Base-by-base conservation (phyloP, 495 filamentous ascomycete genomes). In the Thermothielavioides terrestris region DNA sequence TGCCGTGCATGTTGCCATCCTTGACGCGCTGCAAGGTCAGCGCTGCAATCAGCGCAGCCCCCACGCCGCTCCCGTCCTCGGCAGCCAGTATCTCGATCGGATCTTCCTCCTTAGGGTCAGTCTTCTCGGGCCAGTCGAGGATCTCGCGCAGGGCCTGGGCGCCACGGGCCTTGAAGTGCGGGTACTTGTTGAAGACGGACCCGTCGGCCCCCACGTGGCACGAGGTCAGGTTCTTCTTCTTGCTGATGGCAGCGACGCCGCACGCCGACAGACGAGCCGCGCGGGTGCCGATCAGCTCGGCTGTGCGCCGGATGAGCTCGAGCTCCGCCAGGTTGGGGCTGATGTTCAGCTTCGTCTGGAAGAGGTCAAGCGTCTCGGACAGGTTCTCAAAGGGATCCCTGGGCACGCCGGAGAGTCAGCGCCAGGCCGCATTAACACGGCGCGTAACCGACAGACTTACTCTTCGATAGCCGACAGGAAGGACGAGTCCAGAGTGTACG, bases 111-210 rank as follows among this genome's bases (percentile, higher is more conserved):
- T 60, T 77, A 4, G 65, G 53, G 52, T 61, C 71, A 43, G 72
- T 74, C 70, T 77, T 79, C 42, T 78, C 78, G 3, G 81, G 75
- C 92, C 91, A 96, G 68, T 92, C 89, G 11, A 97, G 77, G 58
- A 96, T 95, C 74, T 97, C 90, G 17, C 89, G 82, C 18, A 97
- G 80, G 18, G 91, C 91, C 57, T 81, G 75, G 4, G 91, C 91
- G 47, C 89, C 89, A 42, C 91, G 85, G 14, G 79, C 78, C 77
- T 95, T 91, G 77, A 97, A 97, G 68, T 95, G 87, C 2, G 91
- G 91, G 70, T 96, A 96, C 67, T 95, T 95, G 76, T 94, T 95
- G 76, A 96, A 97, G 36, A 97, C 89, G 10, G 86, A 91, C 21
- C 91, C 91, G 58, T 97, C 91, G 32, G 91, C 91, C 58, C 91